Evolutionary conservation across 306 rosid genomes (phyloP), one percentile per base, ranked within the genome.

Genomic region (Calophaca sinica): DNA sequence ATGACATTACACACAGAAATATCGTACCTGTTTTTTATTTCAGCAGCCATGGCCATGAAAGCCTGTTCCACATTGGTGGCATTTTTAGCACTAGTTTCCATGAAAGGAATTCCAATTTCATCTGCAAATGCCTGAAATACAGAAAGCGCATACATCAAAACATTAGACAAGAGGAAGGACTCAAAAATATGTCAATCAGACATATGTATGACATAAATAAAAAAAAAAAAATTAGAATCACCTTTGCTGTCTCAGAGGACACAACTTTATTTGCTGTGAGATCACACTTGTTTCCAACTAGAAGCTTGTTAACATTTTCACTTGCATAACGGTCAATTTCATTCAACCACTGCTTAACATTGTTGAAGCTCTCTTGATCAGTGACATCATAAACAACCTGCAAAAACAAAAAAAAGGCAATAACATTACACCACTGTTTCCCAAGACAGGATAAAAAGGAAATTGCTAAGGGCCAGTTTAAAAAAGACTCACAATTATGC

Each of bases 41-140:
- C 94, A 62, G 90, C 88, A 69, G 91, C 89, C 94, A 89, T 89
- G 86, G 94, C 94, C 94, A 89, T 87, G 86, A 89, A 89, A 84
- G 91, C 94, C 50, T 89, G 91, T 76, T 89, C 94, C 61, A 89
- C 94, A 39, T 89, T 89, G 71, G 79, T 79, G 70, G 94, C 85
- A 75, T 66, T 87, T 70, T 89, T 89, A 72, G 91, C 94, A 89
- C 94, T 89, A 68, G 94, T 89, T 86, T 89, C 94, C 94, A 89
- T 82, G 83, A 89, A 89, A 14, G 94, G 94, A 54, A 89, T 87
- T 51, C 94, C 91, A 80, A 89, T 89, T 82, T 89, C 94, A 82
- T 89, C 94, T 1, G 94, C 94, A 84, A 89, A 89, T 55, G 94
- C 91, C 94, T 89, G 75, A 35, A 10, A 46, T 83, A 80, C 39